These are phyloP conservation scores for Fagus crenata DNA, from an alignment of 306 rosid genomes.

Conservation along the genomic window DNA sequence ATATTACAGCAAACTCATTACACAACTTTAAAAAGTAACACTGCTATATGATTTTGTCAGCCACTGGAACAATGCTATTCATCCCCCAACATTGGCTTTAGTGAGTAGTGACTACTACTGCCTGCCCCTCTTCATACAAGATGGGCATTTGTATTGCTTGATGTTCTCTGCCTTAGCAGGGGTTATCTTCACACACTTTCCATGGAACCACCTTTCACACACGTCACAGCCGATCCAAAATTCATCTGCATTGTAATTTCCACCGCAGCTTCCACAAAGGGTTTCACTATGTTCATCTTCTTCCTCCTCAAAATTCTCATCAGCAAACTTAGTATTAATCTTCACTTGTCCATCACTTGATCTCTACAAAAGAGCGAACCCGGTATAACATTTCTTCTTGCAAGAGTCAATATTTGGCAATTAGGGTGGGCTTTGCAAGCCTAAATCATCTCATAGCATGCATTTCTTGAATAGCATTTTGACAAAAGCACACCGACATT, in stretches of 20 bases:
- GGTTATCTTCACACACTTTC: constrained; percentile 86
- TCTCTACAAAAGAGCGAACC: constrained; percentile 46
- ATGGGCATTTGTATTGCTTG: constrained; percentile 88
- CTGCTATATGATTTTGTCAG: constrained; percentile 46
- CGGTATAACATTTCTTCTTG: not conserved
- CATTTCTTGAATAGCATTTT: constrained; percentile 8
- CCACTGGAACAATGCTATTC: constrained; percentile 25
- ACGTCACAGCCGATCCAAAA: constrained; percentile 91
- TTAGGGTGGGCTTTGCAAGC: not conserved
- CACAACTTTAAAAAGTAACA: constrained; percentile 46
- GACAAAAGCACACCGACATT: constrained; percentile 10
- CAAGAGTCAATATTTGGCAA: not conserved
- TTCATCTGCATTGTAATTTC: constrained; percentile 78
- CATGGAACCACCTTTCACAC: constrained; percentile 91
- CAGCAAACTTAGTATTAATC: constrained; percentile 69
- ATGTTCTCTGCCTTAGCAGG: constrained; percentile 94
- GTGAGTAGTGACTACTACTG: constrained; percentile 39
- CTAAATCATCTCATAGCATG: constrained; percentile 9
- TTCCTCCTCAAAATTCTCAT: constrained; percentile 75
- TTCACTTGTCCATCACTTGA: constrained; percentile 73
- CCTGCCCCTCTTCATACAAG: constrained; percentile 66
- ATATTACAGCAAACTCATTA: constrained; percentile 46
- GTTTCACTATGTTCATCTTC: constrained; percentile 87
- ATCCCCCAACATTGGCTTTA: constrained; percentile 7
- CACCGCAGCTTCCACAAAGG: constrained; percentile 84